A percentile compares a stretch with the other conserved stretches of the same genome.
Conservation (phyloP, 371 early-diverging fungal species). For the Mucor velutinosus region DNA sequence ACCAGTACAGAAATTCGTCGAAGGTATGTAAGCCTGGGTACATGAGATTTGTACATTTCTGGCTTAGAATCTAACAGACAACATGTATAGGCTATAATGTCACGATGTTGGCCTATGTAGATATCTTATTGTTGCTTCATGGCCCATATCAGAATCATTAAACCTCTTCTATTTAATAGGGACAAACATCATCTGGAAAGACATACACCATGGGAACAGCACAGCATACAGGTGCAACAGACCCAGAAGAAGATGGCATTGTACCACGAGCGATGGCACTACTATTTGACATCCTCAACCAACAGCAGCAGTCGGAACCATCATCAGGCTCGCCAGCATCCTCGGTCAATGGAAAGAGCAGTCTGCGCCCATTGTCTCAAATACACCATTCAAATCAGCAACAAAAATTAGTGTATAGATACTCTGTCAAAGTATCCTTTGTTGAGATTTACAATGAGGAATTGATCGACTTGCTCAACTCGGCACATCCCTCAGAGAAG, state of each 20-base stretch:
- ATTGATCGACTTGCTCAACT: constrained; percentile 78
- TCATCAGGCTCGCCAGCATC: constrained; percentile 27
- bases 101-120: constrained; percentile 96
- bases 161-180: constrained; percentile 23
- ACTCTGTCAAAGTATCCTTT: constrained; percentile 68
- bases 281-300: constrained; percentile 67
- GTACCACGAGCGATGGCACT: constrained; percentile 87
- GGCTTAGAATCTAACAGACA: neutral
- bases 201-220: constrained; percentile 98
- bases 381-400: constrained; percentile 1
- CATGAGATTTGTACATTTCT: neutral
- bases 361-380: constrained; percentile 14
- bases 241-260: constrained; percentile 73
- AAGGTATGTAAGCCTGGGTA: constrained; percentile 25
- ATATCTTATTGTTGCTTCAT: constrained; percentile 16
- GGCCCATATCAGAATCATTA: neutral
- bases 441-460: constrained; percentile 99
- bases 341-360: constrained; percentile 10
- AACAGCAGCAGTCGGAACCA: constrained; percentile 30
- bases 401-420: constrained; percentile 31
- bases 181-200: constrained; percentile 97
- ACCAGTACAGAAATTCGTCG: constrained; percentile 47
- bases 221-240: constrained; percentile 64
- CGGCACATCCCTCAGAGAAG: constrained; percentile 53
- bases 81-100: constrained; percentile 81